Conservation (phyloP, 2,329 filamentous ascomycete species). For the Plectosphaerella sp. region DNA sequence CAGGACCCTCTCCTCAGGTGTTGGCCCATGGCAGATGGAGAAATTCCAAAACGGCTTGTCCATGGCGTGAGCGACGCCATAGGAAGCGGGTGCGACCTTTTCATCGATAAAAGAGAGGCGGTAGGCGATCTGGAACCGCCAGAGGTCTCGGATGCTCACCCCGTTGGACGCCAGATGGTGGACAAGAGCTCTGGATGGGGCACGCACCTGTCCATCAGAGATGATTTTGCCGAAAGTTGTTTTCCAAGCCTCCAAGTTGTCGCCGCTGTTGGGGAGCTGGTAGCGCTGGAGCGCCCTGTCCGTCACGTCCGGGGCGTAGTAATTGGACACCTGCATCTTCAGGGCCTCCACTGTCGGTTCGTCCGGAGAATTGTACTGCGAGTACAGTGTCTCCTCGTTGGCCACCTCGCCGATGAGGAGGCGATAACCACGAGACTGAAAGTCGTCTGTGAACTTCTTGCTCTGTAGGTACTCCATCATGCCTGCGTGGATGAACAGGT, state of each 20-base stretch:
- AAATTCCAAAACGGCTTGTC: slow-evolving; percentile 39
- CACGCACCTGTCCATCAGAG: slow-evolving; percentile 33
- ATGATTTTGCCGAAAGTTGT: slow-evolving; percentile 33
- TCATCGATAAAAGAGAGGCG: slow-evolving; percentile 35
- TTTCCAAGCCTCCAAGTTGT: slow-evolving; percentile 28
- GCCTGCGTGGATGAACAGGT: slow-evolving; percentile 29
- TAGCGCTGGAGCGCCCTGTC: slow-evolving; percentile 30
- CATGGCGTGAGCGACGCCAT: slow-evolving; percentile 33
- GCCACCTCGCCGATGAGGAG: slow-evolving; percentile 37
- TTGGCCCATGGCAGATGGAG: slow-evolving; percentile 32
- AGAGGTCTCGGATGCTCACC: slow-evolving; percentile 26
- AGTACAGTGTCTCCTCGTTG: slow-evolving; percentile 39
- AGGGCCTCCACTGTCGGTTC: slow-evolving; percentile 27
- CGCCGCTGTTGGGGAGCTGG: slow-evolving; percentile 19
- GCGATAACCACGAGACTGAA: slow-evolving; percentile 25
- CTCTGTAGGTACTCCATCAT: slow-evolving; percentile 32
- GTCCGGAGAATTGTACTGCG: slow-evolving; percentile 30
- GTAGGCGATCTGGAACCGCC: slow-evolving; percentile 37
- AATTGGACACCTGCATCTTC: slow-evolving; percentile 32
- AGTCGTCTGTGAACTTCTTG: slow-evolving; percentile 29
- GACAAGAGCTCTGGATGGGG: slow-evolving; percentile 26
- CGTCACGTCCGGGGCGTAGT: slow-evolving; percentile 34
- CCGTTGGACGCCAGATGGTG: slow-evolving; percentile 25
- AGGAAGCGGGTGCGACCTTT: slow-evolving; percentile 26
- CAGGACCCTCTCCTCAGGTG: slow-evolving; percentile 21